Conservation (phyloP, 257 asterid genomes). For the Ilex aquifolium region DNA sequence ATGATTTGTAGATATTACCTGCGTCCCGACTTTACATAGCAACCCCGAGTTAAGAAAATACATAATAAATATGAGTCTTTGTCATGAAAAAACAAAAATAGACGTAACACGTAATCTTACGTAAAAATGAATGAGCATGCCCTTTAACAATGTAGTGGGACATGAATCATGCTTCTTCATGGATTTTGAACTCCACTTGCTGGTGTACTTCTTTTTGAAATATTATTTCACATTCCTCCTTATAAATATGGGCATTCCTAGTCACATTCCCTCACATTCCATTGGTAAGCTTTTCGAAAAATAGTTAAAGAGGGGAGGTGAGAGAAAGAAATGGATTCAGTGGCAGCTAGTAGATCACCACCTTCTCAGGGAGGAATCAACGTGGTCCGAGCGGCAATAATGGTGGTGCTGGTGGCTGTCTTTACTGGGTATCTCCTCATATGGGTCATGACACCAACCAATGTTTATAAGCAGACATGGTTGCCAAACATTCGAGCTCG, state of each 20-base stretch:
- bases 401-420: constrained; percentile 28
- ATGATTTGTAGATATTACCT: no score
- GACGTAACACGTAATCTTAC: constrained; percentile 7
- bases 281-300: background rate
- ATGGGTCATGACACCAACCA: constrained; percentile 63
- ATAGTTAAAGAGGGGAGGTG: background rate
- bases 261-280: constrained; percentile 16
- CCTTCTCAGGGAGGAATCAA: constrained; percentile 9
- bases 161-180: constrained; percentile 23
- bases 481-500: constrained; percentile 32
- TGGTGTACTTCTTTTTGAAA: constrained; percentile 1
- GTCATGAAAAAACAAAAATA: no score
- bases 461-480: constrained; percentile 39
- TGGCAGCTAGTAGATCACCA: constrained; percentile 10
- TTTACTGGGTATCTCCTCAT: constrained; percentile 46
- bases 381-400: constrained; percentile 26
- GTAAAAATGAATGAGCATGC: background rate
- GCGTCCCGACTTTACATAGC: no score
- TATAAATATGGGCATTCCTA: constrained; percentile 19
- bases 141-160: background rate
- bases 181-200: constrained; percentile 7
- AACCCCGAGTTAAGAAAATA: no score
- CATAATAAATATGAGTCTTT: no score
- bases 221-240: background rate
- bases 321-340: background rate